These are phyloP conservation scores for Fusarium brevicatenulatum DNA, from an alignment of 2,329 filamentous ascomycete species.

Conservation along the genomic window DNA sequence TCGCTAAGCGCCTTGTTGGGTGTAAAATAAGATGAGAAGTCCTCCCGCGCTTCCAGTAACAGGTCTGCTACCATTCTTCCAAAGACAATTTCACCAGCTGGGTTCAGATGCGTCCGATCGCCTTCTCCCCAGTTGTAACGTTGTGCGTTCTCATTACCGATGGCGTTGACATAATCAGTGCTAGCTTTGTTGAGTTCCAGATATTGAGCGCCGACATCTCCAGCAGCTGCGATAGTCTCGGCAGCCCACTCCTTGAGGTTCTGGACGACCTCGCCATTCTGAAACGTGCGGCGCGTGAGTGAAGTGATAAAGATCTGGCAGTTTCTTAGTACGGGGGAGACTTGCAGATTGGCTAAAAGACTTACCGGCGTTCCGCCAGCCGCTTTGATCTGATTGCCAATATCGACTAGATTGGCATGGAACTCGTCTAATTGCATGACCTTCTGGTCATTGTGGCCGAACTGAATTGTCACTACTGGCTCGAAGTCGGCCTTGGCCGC, in stretches of 20 bases:
- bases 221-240: not conserved
- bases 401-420: not conserved
- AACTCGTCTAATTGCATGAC: not conserved
- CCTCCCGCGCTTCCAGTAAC: not conserved
- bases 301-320: slow-evolving; percentile 7
- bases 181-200: slow-evolving; percentile 6
- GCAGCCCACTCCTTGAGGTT: slow-evolving; percentile 18
- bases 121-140: slow-evolving; percentile 7
- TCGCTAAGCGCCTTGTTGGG: not conserved
- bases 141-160: not conserved
- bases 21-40: not conserved
- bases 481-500: not conserved
- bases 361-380: slow-evolving; percentile 4
- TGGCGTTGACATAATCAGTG: slow-evolving; percentile 5
- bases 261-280: not conserved
- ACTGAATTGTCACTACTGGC: slow-evolving; percentile 1
- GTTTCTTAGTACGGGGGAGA: accelerated
- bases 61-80: slow-evolving; percentile 11
- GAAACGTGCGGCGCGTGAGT: not conserved
- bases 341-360: accelerated
- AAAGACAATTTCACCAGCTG: not conserved
- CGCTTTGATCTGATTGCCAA: not conserved
- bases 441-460: slow-evolving; percentile 15
- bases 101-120: slow-evolving; percentile 3
- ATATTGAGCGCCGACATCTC: not conserved